A percentile compares a stretch with the other conserved stretches of the same genome.
phyloP scores from a whole-genome alignment of 345 rosid species.

The Clarkia xantiana region DNA sequence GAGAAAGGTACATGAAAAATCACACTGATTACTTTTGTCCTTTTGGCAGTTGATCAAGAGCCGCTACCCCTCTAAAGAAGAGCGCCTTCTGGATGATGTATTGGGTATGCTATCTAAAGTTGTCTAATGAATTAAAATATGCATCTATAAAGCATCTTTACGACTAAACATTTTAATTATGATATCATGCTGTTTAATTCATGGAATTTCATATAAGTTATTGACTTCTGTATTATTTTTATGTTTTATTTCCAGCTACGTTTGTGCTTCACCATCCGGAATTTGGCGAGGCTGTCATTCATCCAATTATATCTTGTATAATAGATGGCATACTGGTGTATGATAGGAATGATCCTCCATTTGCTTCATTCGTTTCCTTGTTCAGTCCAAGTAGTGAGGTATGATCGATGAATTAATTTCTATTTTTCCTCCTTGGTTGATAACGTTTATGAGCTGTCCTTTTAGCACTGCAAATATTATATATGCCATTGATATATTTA shows the following conservation, averaged over 20 bases:
- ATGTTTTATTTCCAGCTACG: slow-evolving; percentile 37
- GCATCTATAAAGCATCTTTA: background rate
- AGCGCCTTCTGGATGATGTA: slow-evolving; percentile 85
- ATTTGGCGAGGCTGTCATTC: slow-evolving; percentile 90
- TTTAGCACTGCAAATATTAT: too few species aligned
- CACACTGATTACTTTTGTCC: slow-evolving; percentile 2
- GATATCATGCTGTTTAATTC: too few species aligned
- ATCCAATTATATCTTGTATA: slow-evolving; percentile 85
- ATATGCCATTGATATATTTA: too few species aligned
- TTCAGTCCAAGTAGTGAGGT: slow-evolving; percentile 82
- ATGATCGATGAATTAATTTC: slow-evolving; percentile 1
- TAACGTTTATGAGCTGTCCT: too few species aligned
- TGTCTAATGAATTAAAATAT: background rate
- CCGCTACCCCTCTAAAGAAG: slow-evolving; percentile 71
- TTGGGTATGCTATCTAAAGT: slow-evolving; percentile 39
- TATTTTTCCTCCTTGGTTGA: background rate
- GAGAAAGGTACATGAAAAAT: too few species aligned
- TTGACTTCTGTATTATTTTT: background rate
- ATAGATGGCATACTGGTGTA: slow-evolving; percentile 80
- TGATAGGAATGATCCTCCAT: slow-evolving; percentile 59
- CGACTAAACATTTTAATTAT: too few species aligned
- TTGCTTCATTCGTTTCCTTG: slow-evolving; percentile 86
- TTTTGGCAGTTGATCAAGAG: slow-evolving; percentile 58
- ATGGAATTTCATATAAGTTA: background rate
- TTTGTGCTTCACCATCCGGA: slow-evolving; percentile 98